phyloP scores from a whole-genome alignment of 2,329 filamentous ascomycete species.

The Verticillium nonalfalfae region DNA sequence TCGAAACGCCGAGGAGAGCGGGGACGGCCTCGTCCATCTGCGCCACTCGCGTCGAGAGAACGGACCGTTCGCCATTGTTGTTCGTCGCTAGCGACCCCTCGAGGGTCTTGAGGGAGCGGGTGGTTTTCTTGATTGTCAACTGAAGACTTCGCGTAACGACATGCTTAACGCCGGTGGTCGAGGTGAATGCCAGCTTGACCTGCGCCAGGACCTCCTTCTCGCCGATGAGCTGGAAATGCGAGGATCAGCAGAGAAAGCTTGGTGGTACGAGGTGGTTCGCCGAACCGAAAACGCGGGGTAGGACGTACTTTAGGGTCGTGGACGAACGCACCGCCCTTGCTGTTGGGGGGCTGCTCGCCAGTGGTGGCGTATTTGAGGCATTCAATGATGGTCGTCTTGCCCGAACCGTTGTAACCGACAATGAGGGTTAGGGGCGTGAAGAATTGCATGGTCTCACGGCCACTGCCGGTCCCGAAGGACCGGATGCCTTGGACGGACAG shows the following conservation, averaged over 20 bases:
- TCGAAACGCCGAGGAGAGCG: conserved; percentile 79
- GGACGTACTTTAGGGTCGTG: conserved; percentile 71
- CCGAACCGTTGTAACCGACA: conserved; percentile 94
- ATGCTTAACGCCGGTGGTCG: conserved; percentile 71
- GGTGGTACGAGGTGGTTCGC: too few species aligned
- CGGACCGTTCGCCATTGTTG: conserved; percentile 72
- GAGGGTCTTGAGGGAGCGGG: conserved; percentile 72
- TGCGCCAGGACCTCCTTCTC: conserved; percentile 88
- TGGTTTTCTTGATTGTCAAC: conserved; percentile 77
- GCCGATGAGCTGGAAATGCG: conserved; percentile 54
- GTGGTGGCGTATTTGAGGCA: conserved; percentile 97
- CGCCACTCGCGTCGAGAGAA: conserved; percentile 71
- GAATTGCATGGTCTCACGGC: conserved; percentile 77
- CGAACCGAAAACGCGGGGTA: conserved; percentile 29
- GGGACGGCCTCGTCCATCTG: conserved; percentile 83
- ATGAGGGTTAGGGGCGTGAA: conserved; percentile 90
- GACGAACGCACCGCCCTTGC: conserved; percentile 84
- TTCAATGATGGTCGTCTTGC: conserved; percentile 98
- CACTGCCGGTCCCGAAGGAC: conserved; percentile 69
- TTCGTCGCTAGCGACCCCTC: conserved; percentile 72
- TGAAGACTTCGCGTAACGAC: conserved; percentile 80
- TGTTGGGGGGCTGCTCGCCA: conserved; percentile 87
- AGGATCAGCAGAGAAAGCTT: conserved; percentile 2
- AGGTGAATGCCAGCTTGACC: conserved; percentile 82
- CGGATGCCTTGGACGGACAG: conserved; percentile 77